These are phyloP conservation scores for Citrus hindsii DNA, from an alignment of 345 rosid species.

Conservation along the genomic window DNA sequence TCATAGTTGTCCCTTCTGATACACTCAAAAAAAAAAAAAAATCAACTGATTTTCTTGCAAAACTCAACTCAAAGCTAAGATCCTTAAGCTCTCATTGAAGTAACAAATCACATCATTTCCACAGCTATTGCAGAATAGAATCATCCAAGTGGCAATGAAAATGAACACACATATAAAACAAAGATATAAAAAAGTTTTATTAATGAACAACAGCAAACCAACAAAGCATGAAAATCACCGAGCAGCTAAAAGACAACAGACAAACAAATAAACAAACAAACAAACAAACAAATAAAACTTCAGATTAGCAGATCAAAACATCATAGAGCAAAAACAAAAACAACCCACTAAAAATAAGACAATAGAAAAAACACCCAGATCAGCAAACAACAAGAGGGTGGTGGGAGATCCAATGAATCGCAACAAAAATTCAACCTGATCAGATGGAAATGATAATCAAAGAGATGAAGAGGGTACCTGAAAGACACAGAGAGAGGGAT, in stretches of 20 bases:
- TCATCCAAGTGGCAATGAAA: neutral
- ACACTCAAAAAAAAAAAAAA: neutral
- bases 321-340: constrained; percentile 14
- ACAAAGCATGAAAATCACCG: constrained; percentile 6
- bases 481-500: constrained; percentile 1
- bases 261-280: constrained; percentile 2
- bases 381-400: constrained; percentile 9
- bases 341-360: constrained; percentile 10
- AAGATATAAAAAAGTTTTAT: neutral
- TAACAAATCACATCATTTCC: constrained; percentile 3
- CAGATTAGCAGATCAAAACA: constrained; percentile 29
- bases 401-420: constrained; percentile 26
- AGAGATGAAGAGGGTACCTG: constrained; percentile 9
- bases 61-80: neutral
- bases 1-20: neutral
- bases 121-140: neutral
- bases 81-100: neutral
- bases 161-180: neutral
- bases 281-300: neutral
- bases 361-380: constrained; percentile 26
- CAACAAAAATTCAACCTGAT: constrained; percentile 9
- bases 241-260: constrained; percentile 9
- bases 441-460: neutral
- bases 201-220: neutral
- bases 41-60: neutral